Evolutionary conservation across 2,329 filamentous ascomycete species (phyloP), one percentile per base, ranked within the genome.

Genomic region (Teratosphaeria epicoccoides): DNA sequence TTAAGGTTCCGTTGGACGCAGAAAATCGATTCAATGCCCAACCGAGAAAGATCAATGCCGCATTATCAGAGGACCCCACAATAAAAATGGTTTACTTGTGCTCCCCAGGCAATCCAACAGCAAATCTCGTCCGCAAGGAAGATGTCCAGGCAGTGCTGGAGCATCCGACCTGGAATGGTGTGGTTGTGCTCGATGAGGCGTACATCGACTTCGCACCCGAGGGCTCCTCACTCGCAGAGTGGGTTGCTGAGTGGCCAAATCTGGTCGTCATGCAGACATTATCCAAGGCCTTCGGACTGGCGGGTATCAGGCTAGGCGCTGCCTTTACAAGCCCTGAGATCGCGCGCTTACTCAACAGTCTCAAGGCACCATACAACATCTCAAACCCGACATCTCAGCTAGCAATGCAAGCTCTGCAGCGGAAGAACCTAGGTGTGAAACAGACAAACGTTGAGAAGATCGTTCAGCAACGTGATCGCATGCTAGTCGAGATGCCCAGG

Each of bases 361-460:
- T 98, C 63, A 97, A 97, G 72, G 91, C 93, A 0, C 93, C 93
- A 0, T 98, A 98, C 74, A 97, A 96, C 71, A 84, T 98, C 62
- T 85, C 88, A 3, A 91, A 84, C 61, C 88, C 88, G 0, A 96
- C 91, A 1, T 89, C 84, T 61, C 82, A 84, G 29, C 76, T 98
- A 17, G 93, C 90, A 1, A 79, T 76, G 33, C 80, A 84, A 22
- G 90, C 88, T 3, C 73, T 97, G 37, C 76, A 79, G 1, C 71
- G 76, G 0, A 70, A 75, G 17, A 90, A 90, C 24, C 69, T 97
- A 44, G 71, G 75, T 0, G 76, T 84, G 12, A 95, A 96, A 90
- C 74, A 75, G 37, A 69, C 61, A 25, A 85, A 95, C 69, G 77
- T 79, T 43, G 76, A 76, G n/a, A 77, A 78, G 61, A 84, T 97